Base-by-base conservation (phyloP, 2,329 filamentous ascomycete species). In the Phaeosphaeriaceae sp. region DNA sequence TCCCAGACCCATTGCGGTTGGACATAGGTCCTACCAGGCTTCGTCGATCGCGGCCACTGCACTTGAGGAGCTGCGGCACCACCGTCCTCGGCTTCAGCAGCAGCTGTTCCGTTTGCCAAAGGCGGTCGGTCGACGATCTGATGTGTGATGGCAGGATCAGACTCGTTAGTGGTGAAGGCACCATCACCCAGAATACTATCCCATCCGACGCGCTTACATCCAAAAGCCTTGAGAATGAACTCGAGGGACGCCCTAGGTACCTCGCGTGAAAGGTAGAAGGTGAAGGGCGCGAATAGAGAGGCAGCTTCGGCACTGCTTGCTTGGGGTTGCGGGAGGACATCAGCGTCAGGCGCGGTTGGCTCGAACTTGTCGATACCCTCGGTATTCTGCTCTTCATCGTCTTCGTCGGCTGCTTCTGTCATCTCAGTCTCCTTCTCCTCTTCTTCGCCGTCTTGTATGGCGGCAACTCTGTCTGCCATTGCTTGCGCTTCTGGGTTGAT, bases 1-100 rank as follows among this genome's bases (percentile, higher is more conserved):
- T 99, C 95, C 95, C 95, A 99, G 3, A 99, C 88, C 94, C 96
- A 99, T 76, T 99, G 95, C 20, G 95, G 95, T 81, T 99, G 95
- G 55, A 99, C 82, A 69, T 99, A 99, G 63, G 88, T 92, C 65
- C 95, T 86, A 36, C 94, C 94, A n/a, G 94, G 93, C 61, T 98
- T 90, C 60, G 93, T 88, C 63, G 88, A 88, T 71, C 91, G 90
- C 27, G 83, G 80, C 71, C 80, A 81, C 60, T 84, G 71, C 13
- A 63, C 78, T 61, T 78, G 82, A 36, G 78, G 71, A 49, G 70
- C 62, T 61, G 73, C 62, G 54, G 68, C 58, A 84, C 86, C 48
- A 81, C 81, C 61, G 82, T 90, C 79, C 86, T 87, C 78, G 81
- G 48, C 82, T 79, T 54, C 71, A 40, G 68, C 63, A 41, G 78